Percentiles rank a stretch among this genome's conserved stretches.
phyloP scores from a whole-genome alignment of 2,329 filamentous ascomycete species.

The Fusarium sp. region DNA sequence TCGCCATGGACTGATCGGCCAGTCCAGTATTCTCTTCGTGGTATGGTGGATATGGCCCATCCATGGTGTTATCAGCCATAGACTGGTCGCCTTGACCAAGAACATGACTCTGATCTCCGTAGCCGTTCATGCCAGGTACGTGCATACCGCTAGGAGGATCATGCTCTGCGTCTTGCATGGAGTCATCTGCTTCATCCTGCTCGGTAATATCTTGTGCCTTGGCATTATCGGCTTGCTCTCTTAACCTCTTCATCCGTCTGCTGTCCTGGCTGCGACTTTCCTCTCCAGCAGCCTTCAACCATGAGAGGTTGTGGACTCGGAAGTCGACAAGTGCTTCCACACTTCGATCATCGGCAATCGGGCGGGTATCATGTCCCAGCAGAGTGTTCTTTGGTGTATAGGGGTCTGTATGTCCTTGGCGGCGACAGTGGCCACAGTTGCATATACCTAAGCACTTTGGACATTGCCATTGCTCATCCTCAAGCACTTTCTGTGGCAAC shows the following conservation, averaged over 20 bases:
- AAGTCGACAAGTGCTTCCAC: conserved; percentile 93
- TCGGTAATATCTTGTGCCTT: conserved; percentile 60
- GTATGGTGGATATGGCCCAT: conserved; percentile 11
- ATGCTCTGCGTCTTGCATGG: conserved; percentile 23
- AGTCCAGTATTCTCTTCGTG: conserved; percentile 9
- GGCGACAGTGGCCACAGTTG: conserved; percentile 84
- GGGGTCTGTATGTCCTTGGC: conserved; percentile 71
- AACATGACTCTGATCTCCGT: conserved; percentile 48
- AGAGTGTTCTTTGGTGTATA: conserved; percentile 89
- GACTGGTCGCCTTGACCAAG: conserved; percentile 34
- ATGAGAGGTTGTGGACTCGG: conserved; percentile 84
- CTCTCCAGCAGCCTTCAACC: conserved; percentile 73
- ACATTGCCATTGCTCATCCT: conserved; percentile 85
- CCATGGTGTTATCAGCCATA: conserved; percentile 8
- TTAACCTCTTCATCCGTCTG: conserved; percentile 66
- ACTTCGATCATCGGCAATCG: conserved; percentile 89
- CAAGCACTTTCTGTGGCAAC: conserved; percentile 84
- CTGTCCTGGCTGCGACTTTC: conserved; percentile 66
- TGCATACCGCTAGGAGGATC: conserved; percentile 9
- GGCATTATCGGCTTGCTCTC: conserved; percentile 65
- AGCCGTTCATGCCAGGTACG: conserved; percentile 35
- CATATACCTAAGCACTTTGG: conserved; percentile 88
- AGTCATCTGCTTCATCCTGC: conserved; percentile 42
- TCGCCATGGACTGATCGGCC: not conserved
- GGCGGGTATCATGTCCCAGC: conserved; percentile 89